A percentile compares a stretch with the other conserved stretches of the same genome.
These are phyloP conservation scores for apple (Malus domestica) DNA, from an alignment of 306 rosid genomes.

Conservation along the genomic window ASM211411v1 NC_041793.1:47526001-47526500, in stretches of 20 bases:
- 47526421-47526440: background rate
- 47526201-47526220: constrained; percentile 94
- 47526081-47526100: constrained; percentile 15
- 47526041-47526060: background rate
- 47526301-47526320: background rate
- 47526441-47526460: background rate
- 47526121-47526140: constrained; percentile 91
- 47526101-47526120: constrained; percentile 43
- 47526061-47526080: constrained; percentile 13
- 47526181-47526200: constrained; percentile 96
- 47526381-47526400: background rate
- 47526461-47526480: constrained; percentile 4
- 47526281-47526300: background rate
- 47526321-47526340: background rate
- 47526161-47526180: constrained; percentile 96
- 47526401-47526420: background rate
- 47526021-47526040: background rate
- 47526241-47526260: constrained; percentile 6
- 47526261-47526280: background rate
- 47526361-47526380: background rate
- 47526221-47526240: constrained; percentile 29
- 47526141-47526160: constrained; percentile 90
- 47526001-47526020: background rate
- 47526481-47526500: constrained; percentile 96
- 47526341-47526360: background rate